A percentile compares a stretch with the other conserved stretches of the same genome.
phyloP scores from a whole-genome alignment of 2,329 filamentous ascomycete species.

The Pseudocercospora pini-densiflorae region DNA sequence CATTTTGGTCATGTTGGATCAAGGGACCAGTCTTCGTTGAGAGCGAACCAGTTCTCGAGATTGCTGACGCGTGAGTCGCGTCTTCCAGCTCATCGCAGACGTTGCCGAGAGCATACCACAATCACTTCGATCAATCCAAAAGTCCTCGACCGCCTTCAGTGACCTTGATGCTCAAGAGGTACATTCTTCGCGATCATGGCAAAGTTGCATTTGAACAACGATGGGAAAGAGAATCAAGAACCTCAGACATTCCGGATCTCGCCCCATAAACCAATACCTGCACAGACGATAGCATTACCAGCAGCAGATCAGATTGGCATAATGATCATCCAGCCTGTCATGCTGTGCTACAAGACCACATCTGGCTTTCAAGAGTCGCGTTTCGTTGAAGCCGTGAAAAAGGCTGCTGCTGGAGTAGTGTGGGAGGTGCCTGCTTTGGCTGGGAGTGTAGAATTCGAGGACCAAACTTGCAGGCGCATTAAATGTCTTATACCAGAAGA shows the following conservation, averaged over 20 bases:
- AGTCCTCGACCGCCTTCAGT: too few species aligned
- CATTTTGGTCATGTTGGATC: not conserved
- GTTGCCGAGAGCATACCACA: too few species aligned
- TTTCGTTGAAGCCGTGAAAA: slow-evolving; percentile 19
- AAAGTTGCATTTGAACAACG: not conserved
- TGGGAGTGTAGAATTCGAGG: slow-evolving; percentile 17
- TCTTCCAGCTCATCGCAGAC: too few species aligned
- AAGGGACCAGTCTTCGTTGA: not conserved
- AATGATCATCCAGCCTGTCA: slow-evolving; percentile 12
- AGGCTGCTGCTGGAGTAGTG: slow-evolving; percentile 9
- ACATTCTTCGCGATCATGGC: not conserved
- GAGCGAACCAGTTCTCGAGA: too few species aligned
- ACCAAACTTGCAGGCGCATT: slow-evolving; percentile 15
- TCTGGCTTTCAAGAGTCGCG: slow-evolving; percentile 4
- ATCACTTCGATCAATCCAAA: too few species aligned
- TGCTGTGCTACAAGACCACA: slow-evolving; percentile 20
- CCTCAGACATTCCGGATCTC: slow-evolving; percentile 15
- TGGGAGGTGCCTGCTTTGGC: slow-evolving; percentile 20
- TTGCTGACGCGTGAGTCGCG: not conserved
- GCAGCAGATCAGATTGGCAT: slow-evolving; percentile 23
- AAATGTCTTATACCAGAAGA: slow-evolving; percentile 18
- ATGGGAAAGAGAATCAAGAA: not conserved
- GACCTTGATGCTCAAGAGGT: not conserved
- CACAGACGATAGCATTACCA: slow-evolving; percentile 21
- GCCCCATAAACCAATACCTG: slow-evolving; percentile 14